Evolutionary conservation across 352 stramenopile species (phyloP).

Genomic region (Phytophthora uliginosa): DNA sequence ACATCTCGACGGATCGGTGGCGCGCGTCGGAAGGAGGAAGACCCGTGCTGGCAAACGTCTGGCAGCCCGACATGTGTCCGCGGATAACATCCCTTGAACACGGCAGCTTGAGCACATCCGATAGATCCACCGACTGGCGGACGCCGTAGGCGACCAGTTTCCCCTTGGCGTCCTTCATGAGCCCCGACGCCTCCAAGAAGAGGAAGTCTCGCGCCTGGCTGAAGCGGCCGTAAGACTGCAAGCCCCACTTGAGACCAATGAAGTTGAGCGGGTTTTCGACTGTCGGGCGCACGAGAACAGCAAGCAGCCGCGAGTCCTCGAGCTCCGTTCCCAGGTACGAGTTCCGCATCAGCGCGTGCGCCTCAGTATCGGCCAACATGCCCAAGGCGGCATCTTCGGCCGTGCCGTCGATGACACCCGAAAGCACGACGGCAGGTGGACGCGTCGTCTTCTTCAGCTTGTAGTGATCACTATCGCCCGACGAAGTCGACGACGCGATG

Average conservation of each 20-base stretch:
- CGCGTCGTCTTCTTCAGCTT: conserved; percentile 31
- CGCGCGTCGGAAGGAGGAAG: conserved; percentile 23
- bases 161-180: conserved; percentile 40
- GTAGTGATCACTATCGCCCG: conserved; percentile 23
- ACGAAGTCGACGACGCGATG: conserved; percentile 29
- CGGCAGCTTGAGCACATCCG: conserved; percentile 32
- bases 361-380: conserved; percentile 44
- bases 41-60: conserved; percentile 36
- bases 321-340: conserved; percentile 43
- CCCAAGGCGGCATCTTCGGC: conserved; percentile 48
- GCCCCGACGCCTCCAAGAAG: conserved; percentile 48
- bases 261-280: conserved; percentile 47
- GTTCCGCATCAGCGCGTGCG: conserved; percentile 39
- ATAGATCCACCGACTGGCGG: conserved; percentile 40
- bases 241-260: conserved; percentile 48
- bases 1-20: conserved; percentile 37
- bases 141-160: conserved; percentile 39
- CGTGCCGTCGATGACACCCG: conserved; percentile 32
- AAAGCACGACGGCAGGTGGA: conserved; percentile 32
- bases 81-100: conserved; percentile 41
- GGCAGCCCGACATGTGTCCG: conserved; percentile 34
- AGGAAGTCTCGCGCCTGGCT: conserved; percentile 48
- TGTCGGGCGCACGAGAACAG: conserved; percentile 33
- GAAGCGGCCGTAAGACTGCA: conserved; percentile 42
- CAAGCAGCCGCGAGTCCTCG: conserved; percentile 43